Evolutionary conservation across 2,329 filamentous ascomycete species (phyloP).

Genomic region (Leptographium lundbergii): DNA sequence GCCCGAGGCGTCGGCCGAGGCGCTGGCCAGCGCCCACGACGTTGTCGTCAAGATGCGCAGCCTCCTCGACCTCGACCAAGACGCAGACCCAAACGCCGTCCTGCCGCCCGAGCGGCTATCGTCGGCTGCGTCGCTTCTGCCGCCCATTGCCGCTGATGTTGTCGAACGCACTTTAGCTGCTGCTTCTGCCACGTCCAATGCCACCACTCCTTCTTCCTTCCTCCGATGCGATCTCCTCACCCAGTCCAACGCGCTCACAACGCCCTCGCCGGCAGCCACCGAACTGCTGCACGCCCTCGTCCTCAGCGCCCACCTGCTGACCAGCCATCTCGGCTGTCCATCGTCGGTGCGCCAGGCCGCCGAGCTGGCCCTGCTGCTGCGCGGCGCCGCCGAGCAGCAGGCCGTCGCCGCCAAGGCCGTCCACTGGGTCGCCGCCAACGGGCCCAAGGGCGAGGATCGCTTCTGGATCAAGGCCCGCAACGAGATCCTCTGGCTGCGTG

Average conservation of each 20-base stretch:
- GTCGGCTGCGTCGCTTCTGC: constrained; percentile 31
- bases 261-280: constrained; percentile 41
- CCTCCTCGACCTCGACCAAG: constrained; percentile 39
- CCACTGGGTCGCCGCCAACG: constrained; percentile 33
- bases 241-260: constrained; percentile 51
- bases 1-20: constrained; percentile 44
- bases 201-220: constrained; percentile 13
- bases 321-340: constrained; percentile 26
- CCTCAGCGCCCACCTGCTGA: constrained; percentile 43
- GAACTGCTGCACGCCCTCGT: constrained; percentile 50
- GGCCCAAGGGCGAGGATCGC: constrained; percentile 46
- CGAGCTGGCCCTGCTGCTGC: constrained; percentile 51
- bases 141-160: constrained; percentile 20
- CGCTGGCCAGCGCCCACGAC: constrained; percentile 45
- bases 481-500: constrained; percentile 60
- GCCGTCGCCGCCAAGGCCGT: constrained; percentile 46
- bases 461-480: constrained; percentile 50
- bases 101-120: constrained; percentile 19
- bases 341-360: constrained; percentile 41
- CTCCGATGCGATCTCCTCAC: constrained; percentile 42
- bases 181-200: neutral
- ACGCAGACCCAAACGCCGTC: neutral
- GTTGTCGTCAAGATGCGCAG: constrained; percentile 46
- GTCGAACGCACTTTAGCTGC: neutral
- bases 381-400: constrained; percentile 52